phyloP scores from a whole-genome alignment of 1,284 basidiomycete genomes.

The Ceratorhiza oryzae-sativae region DNA sequence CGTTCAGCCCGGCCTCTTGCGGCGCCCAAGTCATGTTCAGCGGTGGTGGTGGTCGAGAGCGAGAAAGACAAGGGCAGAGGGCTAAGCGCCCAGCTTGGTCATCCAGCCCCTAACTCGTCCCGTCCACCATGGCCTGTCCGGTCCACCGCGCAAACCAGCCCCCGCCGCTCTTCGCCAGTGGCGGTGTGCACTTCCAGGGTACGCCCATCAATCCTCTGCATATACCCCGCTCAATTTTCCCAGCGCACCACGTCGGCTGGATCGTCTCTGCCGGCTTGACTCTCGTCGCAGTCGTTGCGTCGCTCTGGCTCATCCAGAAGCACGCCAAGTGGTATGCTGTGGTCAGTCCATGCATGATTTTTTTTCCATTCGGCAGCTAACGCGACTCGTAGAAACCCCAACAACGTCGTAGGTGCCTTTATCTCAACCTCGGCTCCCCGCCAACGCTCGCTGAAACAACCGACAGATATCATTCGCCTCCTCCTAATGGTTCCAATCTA shows the following conservation, averaged over 20 bases:
- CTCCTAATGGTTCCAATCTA: constrained; percentile 84
- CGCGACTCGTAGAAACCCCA: constrained; percentile 61
- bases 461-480: constrained; percentile 70
- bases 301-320: constrained; percentile 73
- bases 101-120: neutral
- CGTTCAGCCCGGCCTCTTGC: constrained; percentile 76
- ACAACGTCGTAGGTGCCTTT: constrained; percentile 62
- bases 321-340: constrained; percentile 78
- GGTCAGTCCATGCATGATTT: constrained; percentile 52
- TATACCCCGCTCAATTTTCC: constrained; percentile 38
- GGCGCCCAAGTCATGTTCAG: constrained; percentile 65
- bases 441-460: constrained; percentile 37
- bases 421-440: constrained; percentile 21
- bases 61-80: neutral
- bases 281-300: constrained; percentile 61
- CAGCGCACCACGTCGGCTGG: constrained; percentile 75
- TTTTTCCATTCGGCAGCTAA: constrained; percentile 32
- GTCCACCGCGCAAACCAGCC: neutral
- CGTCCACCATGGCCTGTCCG: constrained; percentile 29
- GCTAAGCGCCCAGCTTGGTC: constrained; percentile 7
- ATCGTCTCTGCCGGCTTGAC: constrained; percentile 70
- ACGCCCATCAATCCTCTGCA: constrained; percentile 42
- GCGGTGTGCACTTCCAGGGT: constrained; percentile 69
- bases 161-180: constrained; percentile 67
- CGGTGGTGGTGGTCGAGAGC: constrained; percentile 24